Evolutionary conservation across 768 basidiomycete species (phyloP).

Genomic region (Russula olivacea): DNA sequence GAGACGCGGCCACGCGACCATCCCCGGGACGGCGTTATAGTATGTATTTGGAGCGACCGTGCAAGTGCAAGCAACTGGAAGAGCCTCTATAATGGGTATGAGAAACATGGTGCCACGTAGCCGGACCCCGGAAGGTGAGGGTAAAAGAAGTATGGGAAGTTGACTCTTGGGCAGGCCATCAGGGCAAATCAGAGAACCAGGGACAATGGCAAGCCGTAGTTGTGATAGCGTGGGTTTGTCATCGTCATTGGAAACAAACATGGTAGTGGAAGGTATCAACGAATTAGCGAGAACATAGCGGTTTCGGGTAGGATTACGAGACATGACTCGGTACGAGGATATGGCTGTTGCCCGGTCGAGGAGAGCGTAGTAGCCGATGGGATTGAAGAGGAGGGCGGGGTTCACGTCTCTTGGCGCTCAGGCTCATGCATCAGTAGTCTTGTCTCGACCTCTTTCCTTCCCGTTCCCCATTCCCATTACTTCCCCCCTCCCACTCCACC

Average conservation of each 20-base stretch:
- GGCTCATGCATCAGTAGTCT: constrained; percentile 10
- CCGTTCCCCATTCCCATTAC: neutral
- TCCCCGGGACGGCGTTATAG: neutral
- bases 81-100: neutral
- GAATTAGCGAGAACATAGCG: neutral
- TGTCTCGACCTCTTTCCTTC: constrained; percentile 1
- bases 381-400: neutral
- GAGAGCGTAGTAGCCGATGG: neutral
- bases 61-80: neutral
- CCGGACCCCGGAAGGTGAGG: neutral
- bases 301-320: neutral
- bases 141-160: neutral
- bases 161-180: neutral
- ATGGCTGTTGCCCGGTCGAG: neutral
- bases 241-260: neutral
- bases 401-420: constrained; percentile 4
- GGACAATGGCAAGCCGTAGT: neutral
- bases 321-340: neutral
- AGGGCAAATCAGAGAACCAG: neutral
- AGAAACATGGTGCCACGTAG: neutral
- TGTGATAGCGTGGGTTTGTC: neutral
- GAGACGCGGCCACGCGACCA: neutral
- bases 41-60: neutral
- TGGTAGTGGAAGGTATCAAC: neutral
- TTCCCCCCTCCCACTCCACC: neutral